Evolutionary conservation across 208 protist genomes (phyloP), one percentile per base, ranked within the genome.

Genomic region (Phytomonas sp.): DNA sequence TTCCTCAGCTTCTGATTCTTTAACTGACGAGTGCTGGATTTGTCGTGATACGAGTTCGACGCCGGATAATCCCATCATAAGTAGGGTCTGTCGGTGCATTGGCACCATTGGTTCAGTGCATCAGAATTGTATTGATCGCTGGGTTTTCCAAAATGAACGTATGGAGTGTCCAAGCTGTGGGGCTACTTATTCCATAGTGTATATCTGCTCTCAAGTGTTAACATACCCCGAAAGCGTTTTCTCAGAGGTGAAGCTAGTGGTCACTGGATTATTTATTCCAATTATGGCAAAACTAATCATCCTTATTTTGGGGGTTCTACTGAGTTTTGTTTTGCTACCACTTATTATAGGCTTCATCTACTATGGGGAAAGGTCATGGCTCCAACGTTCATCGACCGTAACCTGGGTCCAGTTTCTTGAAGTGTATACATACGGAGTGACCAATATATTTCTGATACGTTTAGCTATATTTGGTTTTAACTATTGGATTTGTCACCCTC

Each of bases 31-130:
- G 52, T 93, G 87, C 76, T 93, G 84, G 84, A 83, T 93, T 63
- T 93, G 87, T 74, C 83, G 81, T 31, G 82, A 81, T 68, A 42
- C 72, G 29, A 42, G 29, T 40, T 72, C 33, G 29, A 82, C 70
- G 1, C n/a, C 49, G 8, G 70, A 79, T 7, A 83, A 88, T 61
- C 84, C 77, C 7, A 75, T 93, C 23, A 65, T 90, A 32, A 77
- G 60, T 30, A 74, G 76, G 64, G 72, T 84, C 12, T 93, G 88
- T 60, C 66, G 52, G 5, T 93, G 88, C 61, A 75, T 79, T 65
- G 85, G 85, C 7, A 82, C 76, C 23, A 75, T 91, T 66, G 83
- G 83, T 0, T 84, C 68, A 40, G 81, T 91, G 36, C 88, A 93
- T 62, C 76, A 78, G 49, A 74, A 71, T n/a, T 93, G 88, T 66